Conservation (phyloP, 164 flowering plant species). For the Stephania yunnanensis region DNA sequence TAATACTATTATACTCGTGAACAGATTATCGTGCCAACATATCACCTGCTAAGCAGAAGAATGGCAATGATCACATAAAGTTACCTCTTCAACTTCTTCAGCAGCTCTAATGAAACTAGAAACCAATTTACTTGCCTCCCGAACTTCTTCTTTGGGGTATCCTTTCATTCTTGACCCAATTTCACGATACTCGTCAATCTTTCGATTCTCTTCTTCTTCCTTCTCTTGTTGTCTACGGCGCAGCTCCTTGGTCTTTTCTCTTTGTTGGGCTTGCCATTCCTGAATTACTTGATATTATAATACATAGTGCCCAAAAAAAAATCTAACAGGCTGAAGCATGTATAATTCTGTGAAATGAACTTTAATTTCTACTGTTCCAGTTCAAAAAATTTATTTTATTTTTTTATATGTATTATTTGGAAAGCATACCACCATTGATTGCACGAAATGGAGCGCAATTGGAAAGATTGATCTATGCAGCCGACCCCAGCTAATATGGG, state of each 20-base stretch:
- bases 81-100: conserved; percentile 95
- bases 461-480: too few relatives aligned
- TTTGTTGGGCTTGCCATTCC: conserved; percentile 96
- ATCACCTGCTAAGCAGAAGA: background rate
- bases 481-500: too few relatives aligned
- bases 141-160: conserved; percentile 78
- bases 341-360: too few relatives aligned
- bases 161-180: conserved; percentile 62
- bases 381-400: too few relatives aligned
- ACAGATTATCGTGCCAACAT: background rate
- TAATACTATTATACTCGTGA: too few relatives aligned
- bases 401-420: too few relatives aligned
- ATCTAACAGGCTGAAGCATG: background rate
- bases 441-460: too few relatives aligned
- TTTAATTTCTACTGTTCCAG: too few relatives aligned
- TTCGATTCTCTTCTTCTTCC: conserved; percentile 82
- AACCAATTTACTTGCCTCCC: conserved; percentile 69
- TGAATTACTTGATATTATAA: conserved; percentile 24
- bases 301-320: background rate
- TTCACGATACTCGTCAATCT: conserved; percentile 79
- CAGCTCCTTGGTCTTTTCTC: conserved; percentile 72
- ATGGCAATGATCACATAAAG: background rate
- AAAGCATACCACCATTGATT: too few relatives aligned
- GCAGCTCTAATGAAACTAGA: conserved; percentile 77
- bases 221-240: conserved; percentile 50